Conservation (phyloP, 352 stramenopile species). For the Hyaloperonospora arabidopsidis region DNA sequence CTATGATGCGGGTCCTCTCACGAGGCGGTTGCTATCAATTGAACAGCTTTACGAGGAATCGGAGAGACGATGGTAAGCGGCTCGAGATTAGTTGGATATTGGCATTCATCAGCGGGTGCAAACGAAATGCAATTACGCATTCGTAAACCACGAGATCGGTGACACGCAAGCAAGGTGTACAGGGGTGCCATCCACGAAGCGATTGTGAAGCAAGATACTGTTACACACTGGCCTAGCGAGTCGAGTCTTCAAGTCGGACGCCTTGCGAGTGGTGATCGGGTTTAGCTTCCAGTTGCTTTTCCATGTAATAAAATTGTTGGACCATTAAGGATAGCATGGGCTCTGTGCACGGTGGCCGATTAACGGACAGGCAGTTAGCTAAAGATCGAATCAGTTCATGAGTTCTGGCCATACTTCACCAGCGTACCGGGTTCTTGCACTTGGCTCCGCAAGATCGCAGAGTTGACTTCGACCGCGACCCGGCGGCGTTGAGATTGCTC, state of each 20-base stretch:
- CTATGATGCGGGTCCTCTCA: constrained; percentile 38
- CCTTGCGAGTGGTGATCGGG: constrained; percentile 43
- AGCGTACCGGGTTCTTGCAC: constrained; percentile 67
- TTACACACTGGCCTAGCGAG: constrained; percentile 13
- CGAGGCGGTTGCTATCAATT: constrained; percentile 40
- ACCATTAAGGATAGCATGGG: constrained; percentile 72
- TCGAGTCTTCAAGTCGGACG: constrained; percentile 39
- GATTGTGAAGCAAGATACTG: constrained; percentile 1
- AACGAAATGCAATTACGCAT: constrained; percentile 22
- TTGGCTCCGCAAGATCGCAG: constrained; percentile 56
- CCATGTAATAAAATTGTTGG: constrained; percentile 70
- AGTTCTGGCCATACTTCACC: constrained; percentile 1
- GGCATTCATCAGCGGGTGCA: background rate
- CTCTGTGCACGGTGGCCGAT: constrained; percentile 26
- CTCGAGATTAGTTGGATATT: constrained; percentile 24
- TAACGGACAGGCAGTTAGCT: background rate
- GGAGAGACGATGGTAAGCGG: constrained; percentile 33
- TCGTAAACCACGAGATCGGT: constrained; percentile 9
- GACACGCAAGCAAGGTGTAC: background rate
- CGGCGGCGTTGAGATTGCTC: constrained; percentile 54
- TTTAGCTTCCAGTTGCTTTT: constrained; percentile 61
- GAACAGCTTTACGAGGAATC: constrained; percentile 46
- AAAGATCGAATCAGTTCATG: background rate
- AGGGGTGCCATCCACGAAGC: constrained; percentile 2
- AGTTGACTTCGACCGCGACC: constrained; percentile 70